These are phyloP conservation scores for Solidago caesia DNA, from an alignment of 129 eudicot genomes.

Conservation along the genomic window DNA sequence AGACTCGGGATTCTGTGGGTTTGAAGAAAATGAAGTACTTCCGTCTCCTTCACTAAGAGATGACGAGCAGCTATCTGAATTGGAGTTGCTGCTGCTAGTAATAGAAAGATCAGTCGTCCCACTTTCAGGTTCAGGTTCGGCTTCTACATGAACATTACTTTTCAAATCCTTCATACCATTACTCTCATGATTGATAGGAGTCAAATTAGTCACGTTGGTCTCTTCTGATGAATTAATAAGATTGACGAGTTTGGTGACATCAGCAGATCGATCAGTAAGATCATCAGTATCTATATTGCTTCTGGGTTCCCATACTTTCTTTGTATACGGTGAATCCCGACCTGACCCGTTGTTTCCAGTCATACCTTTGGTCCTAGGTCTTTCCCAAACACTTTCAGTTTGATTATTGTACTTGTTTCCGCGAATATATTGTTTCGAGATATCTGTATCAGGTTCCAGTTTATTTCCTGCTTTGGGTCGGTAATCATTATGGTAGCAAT, in stretches of 20 bases:
- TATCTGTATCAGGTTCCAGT: constrained; percentile 47
- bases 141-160: constrained; percentile 17
- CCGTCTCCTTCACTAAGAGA: constrained; percentile 94
- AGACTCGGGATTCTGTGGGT: constrained; percentile 61
- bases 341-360: constrained; percentile 36
- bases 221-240: constrained; percentile 21
- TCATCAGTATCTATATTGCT: constrained; percentile 56
- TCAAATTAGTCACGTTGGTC: neutral
- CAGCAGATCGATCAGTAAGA: constrained; percentile 46
- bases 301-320: constrained; percentile 87
- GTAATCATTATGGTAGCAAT: constrained; percentile 65
- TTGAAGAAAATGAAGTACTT: constrained; percentile 53
- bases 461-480: constrained; percentile 56
- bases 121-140: constrained; percentile 27
- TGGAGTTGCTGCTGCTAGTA: constrained; percentile 46
- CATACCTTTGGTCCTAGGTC: constrained; percentile 46
- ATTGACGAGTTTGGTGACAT: constrained; percentile 33
- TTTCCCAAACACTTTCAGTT: constrained; percentile 48
- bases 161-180: constrained; percentile 34
- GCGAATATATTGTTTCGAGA: constrained; percentile 50
- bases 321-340: constrained; percentile 44
- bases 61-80: constrained; percentile 81
- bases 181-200: constrained; percentile 19
- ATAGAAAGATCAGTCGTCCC: constrained; percentile 45
- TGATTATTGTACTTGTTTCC: constrained; percentile 49